Evolutionary conservation across 2,329 filamentous ascomycete genomes (phyloP).

Genomic region (Phyllosticta capitalensis): DNA sequence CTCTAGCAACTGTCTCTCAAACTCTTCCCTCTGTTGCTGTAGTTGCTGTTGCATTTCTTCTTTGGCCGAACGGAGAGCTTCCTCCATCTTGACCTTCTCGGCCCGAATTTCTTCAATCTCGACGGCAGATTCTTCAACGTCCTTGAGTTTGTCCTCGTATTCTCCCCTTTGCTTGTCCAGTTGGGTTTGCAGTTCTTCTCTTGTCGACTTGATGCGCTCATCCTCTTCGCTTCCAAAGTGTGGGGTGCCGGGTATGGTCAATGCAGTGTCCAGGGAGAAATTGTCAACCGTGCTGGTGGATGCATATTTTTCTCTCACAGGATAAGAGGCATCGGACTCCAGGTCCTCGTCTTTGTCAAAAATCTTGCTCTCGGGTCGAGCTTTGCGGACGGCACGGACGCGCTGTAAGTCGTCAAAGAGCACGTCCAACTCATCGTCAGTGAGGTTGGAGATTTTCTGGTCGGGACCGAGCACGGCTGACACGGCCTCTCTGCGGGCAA

Average conservation of each 20-base stretch:
- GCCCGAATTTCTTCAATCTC: slow-evolving; percentile 76
- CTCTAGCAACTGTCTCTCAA: slow-evolving; percentile 67
- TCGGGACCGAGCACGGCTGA: slow-evolving; percentile 81
- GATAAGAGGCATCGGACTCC: slow-evolving; percentile 81
- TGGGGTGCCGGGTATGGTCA: slow-evolving; percentile 92
- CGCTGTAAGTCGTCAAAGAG: slow-evolving; percentile 91
- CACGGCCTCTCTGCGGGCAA: slow-evolving; percentile 87
- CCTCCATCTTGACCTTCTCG: slow-evolving; percentile 79
- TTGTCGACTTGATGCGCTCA: slow-evolving; percentile 61
- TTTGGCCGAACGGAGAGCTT: slow-evolving; percentile 66
- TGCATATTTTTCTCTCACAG: slow-evolving; percentile 86
- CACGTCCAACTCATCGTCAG: slow-evolving; percentile 87
- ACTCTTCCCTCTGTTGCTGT: slow-evolving; percentile 71
- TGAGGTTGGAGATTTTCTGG: slow-evolving; percentile 81
- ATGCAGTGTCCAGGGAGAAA: slow-evolving; percentile 84
- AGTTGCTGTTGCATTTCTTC: slow-evolving; percentile 83
- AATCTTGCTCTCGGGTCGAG: slow-evolving; percentile 46
- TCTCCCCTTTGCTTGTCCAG: slow-evolving; percentile 78
- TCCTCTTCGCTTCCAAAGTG: slow-evolving; percentile 64
- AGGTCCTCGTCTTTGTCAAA: slow-evolving; percentile 67
- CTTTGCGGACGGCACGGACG: slow-evolving; percentile 74
- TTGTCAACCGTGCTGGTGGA: slow-evolving; percentile 93
- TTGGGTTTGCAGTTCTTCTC: slow-evolving; percentile 75
- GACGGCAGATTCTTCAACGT: slow-evolving; percentile 61
- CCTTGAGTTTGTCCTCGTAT: slow-evolving; percentile 67